phyloP scores from a whole-genome alignment of 805 yeast genomes.

The Candida pini region DNA sequence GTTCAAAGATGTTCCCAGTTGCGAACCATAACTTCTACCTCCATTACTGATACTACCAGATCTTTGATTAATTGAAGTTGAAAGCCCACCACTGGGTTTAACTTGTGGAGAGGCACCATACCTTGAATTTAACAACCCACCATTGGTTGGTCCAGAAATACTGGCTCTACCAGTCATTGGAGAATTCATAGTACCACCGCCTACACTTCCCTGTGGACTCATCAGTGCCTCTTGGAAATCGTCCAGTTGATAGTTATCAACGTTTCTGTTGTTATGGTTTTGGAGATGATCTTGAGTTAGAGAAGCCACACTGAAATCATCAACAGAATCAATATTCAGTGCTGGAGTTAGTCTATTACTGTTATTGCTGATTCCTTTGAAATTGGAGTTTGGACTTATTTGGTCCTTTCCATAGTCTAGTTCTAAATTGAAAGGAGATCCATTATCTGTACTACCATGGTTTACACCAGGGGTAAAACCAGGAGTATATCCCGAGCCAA shows the following conservation, averaged over 20 bases:
- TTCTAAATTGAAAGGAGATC: slow-evolving; percentile 12
- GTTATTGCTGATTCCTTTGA: background rate
- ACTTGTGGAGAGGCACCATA: slow-evolving; percentile 28
- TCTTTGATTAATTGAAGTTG: slow-evolving; percentile 14
- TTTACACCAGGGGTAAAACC: background rate
- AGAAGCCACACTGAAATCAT: too few relatives aligned
- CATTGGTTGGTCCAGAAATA: slow-evolving; percentile 5
- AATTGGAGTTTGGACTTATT: too few relatives aligned
- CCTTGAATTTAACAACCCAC: slow-evolving; percentile 11
- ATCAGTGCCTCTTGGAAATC: slow-evolving; percentile 10
- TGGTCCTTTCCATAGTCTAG: too few relatives aligned
- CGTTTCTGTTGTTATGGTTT: slow-evolving; percentile 4
- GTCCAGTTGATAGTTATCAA: slow-evolving; percentile 5
- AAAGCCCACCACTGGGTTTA: slow-evolving; percentile 15
- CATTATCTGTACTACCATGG: background rate
- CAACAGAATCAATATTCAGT: slow-evolving; percentile 10
- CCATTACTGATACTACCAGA: slow-evolving; percentile 21
- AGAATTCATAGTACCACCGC: slow-evolving; percentile 1
- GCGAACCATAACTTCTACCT: slow-evolving; percentile 25
- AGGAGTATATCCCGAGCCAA: too few relatives aligned
- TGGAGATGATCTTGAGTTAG: too few relatives aligned
- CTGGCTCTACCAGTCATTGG: slow-evolving; percentile 11
- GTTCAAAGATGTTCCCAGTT: slow-evolving; percentile 27
- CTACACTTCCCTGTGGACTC: slow-evolving; percentile 14
- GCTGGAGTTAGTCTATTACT: slow-evolving; percentile 5